These are phyloP conservation scores for Pistacia integerrima DNA, from an alignment of 345 rosid genomes.

Conservation along the genomic window DNA sequence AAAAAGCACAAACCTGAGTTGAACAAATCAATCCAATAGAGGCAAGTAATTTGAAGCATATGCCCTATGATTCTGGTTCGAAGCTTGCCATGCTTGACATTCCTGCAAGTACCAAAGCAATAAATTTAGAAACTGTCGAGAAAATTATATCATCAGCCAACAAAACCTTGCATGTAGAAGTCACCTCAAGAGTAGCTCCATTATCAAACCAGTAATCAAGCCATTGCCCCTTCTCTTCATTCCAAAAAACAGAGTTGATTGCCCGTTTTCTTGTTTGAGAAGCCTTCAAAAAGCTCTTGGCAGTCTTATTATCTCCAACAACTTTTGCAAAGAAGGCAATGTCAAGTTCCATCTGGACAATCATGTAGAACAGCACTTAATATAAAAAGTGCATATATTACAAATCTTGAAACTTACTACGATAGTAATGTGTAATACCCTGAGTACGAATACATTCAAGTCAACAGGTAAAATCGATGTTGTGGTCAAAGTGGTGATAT, in stretches of 20 bases:
- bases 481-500: constrained; percentile 63
- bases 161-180: background rate
- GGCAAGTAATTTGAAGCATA: constrained; percentile 88
- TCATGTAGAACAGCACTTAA: constrained; percentile 3
- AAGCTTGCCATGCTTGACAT: constrained; percentile 54
- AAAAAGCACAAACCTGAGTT: constrained; percentile 57
- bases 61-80: constrained; percentile 59
- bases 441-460: constrained; percentile 68
- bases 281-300: constrained; percentile 50
- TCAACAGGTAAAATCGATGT: constrained; percentile 87
- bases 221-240: constrained; percentile 78
- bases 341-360: constrained; percentile 85
- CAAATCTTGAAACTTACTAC: background rate
- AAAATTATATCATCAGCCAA: background rate
- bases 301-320: constrained; percentile 44
- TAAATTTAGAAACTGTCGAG: background rate
- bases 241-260: constrained; percentile 68
- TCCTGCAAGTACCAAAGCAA: constrained; percentile 36
- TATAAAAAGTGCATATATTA: constrained; percentile 6
- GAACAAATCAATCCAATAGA: constrained; percentile 75
- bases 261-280: constrained; percentile 66
- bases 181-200: constrained; percentile 32
- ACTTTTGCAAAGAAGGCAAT: constrained; percentile 66
- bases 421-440: constrained; percentile 42
- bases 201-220: constrained; percentile 71